Percentiles rank a stretch among this genome's conserved stretches.
These are phyloP conservation scores for Spirogloea muscicola DNA, from an alignment of 139 green algal genomes.

Conservation along the genomic window DNA sequence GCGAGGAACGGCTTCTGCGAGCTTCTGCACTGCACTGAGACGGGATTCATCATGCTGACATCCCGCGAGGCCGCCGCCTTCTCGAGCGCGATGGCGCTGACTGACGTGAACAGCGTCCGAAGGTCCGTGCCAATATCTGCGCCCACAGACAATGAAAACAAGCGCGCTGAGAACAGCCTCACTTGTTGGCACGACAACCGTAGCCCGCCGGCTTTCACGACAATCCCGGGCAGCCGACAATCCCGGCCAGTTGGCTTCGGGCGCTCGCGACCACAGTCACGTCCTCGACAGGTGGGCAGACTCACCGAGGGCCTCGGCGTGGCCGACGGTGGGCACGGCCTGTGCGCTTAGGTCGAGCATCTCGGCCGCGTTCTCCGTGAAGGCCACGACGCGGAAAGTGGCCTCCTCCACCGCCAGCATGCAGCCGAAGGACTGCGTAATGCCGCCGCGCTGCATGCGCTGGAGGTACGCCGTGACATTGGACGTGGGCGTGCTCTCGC, in stretches of 20 bases:
- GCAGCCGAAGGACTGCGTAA: constrained; percentile 28
- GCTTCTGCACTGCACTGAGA: constrained; percentile 7
- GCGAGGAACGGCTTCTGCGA: constrained; percentile 44
- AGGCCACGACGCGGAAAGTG: constrained; percentile 19
- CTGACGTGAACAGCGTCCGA: constrained; percentile 13
- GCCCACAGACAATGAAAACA: neutral
- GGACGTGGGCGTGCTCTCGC: neutral
- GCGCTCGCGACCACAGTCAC: neutral
- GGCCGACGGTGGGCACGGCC: constrained; percentile 27
- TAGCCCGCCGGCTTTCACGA: neutral
- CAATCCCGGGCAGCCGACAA: neutral
- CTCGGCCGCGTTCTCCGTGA: constrained; percentile 18
- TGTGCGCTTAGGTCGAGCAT: constrained; percentile 10
- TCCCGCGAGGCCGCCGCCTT: constrained; percentile 13
- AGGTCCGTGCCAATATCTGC: constrained; percentile 32
- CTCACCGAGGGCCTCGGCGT: constrained; percentile 14
- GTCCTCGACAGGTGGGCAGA: neutral
- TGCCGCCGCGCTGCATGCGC: constrained; percentile 33
- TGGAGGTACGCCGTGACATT: constrained; percentile 32
- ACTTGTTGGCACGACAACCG: neutral
- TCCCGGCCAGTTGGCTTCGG: neutral
- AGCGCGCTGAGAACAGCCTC: neutral
- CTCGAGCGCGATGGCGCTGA: neutral
- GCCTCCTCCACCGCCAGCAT: constrained; percentile 20
- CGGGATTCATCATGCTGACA: constrained; percentile 24